A percentile compares a stretch with the other conserved stretches of the same genome.
Conservation (phyloP, 2,329 filamentous ascomycete species). For the Simplicillium aogashimaense region DNA sequence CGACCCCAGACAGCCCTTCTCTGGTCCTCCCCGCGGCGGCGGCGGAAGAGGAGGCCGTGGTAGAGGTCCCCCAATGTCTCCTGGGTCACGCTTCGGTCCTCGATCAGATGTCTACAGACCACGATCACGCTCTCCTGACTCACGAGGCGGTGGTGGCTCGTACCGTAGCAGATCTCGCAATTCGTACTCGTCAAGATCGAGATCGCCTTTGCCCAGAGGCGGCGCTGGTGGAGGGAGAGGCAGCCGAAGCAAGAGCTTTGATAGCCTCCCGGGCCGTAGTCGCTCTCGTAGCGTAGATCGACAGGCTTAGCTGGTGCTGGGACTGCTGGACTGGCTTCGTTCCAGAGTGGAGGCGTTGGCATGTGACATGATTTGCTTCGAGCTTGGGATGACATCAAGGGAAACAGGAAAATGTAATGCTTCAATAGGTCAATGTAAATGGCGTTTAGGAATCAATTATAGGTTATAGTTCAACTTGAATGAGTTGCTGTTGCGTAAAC, state of each 20-base stretch:
- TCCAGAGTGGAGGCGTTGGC: too few species aligned
- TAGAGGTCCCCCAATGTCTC: slow-evolving; percentile 23
- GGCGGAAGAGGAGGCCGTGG: slow-evolving; percentile 25
- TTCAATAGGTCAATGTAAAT: too few species aligned
- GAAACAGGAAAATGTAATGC: too few species aligned
- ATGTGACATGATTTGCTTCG: too few species aligned
- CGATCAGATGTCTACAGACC: slow-evolving; percentile 53
- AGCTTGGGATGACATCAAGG: too few species aligned
- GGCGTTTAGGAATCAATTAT: too few species aligned
- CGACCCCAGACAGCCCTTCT: slow-evolving; percentile 32
- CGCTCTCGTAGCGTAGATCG: slow-evolving; percentile 28
- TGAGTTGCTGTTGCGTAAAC: too few species aligned
- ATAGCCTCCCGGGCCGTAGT: slow-evolving; percentile 27
- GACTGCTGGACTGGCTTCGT: too few species aligned
- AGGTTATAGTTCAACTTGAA: too few species aligned
- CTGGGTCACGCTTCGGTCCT: slow-evolving; percentile 27
- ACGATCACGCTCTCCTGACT: slow-evolving; percentile 35
- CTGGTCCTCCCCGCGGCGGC: slow-evolving; percentile 21
- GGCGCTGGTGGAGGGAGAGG: slow-evolving; percentile 29
- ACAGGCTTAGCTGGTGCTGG: slow-evolving; percentile 8
- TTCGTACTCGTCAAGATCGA: slow-evolving; percentile 37
- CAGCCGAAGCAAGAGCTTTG: slow-evolving; percentile 34
- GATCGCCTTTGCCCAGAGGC: slow-evolving; percentile 27
- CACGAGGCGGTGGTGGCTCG: slow-evolving; percentile 19
- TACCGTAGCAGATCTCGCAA: slow-evolving; percentile 34